A percentile compares a stretch with the other conserved stretches of the same genome.
These are phyloP conservation scores for Rhynchospora pubera DNA, from an alignment of 176 grass and related monocot species.

Conservation along the genomic window DNA sequence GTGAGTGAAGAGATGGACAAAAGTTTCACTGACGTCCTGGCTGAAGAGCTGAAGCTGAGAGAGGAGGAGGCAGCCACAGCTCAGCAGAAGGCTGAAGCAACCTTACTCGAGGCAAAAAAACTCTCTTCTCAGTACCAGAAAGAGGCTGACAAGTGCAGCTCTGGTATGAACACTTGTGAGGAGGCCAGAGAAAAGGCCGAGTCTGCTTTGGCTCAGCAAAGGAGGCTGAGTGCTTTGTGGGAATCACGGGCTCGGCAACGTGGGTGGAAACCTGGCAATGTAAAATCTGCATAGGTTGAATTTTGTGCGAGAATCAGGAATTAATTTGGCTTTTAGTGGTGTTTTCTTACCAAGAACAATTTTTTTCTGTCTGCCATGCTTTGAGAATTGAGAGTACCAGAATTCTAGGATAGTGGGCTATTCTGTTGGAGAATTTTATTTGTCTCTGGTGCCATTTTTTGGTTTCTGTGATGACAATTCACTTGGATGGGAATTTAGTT, in stretches of 20 bases:
- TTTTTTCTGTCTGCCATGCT: background rate
- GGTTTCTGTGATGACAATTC: background rate
- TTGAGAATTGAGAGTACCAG: background rate
- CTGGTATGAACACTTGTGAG: conserved; percentile 96
- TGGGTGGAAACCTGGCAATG: conserved; percentile 56
- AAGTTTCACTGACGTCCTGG: conserved; percentile 63
- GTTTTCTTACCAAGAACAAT: background rate
- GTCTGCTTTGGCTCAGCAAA: conserved; percentile 42
- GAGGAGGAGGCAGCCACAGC: conserved; percentile 73
- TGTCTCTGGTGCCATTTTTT: background rate
- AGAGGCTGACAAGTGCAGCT: conserved; percentile 95
- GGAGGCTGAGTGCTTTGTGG: conserved; percentile 70
- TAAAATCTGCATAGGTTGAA: conserved; percentile 17
- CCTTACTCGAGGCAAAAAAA: conserved; percentile 84
- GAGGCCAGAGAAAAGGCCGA: conserved; percentile 80
- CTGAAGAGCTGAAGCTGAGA: conserved; percentile 74
- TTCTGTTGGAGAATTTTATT: background rate
- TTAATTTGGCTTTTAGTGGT: background rate
- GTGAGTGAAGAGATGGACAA: conserved; percentile 82
- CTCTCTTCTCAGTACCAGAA: conserved; percentile 93
- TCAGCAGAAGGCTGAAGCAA: conserved; percentile 70
- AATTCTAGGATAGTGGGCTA: background rate
- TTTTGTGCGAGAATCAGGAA: background rate
- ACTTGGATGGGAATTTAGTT: background rate
- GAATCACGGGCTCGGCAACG: conserved; percentile 56